A percentile compares a stretch with the other conserved stretches of the same genome.
Evolutionary conservation across 768 basidiomycete species (phyloP).

Genomic region (Rhizopogon salebrosus): DNA sequence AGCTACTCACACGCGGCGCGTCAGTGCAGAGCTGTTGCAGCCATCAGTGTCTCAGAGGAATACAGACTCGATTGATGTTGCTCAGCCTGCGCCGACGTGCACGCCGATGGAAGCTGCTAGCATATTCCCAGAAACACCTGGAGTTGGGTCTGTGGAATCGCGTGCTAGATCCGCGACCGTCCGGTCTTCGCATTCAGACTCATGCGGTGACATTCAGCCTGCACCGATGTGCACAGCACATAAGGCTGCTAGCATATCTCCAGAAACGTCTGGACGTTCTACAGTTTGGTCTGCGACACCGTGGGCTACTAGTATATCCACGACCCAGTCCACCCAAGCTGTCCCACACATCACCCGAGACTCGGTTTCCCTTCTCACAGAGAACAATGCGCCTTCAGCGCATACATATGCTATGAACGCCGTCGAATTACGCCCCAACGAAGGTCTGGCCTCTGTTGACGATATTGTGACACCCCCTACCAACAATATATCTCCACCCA

Average conservation of each 20-base stretch:
- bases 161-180: constrained; percentile 14
- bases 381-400: background rate
- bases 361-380: background rate
- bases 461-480: background rate
- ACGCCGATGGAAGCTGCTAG: constrained; percentile 6
- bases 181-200: too few relatives aligned
- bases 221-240: too few relatives aligned
- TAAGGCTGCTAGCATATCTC: too few relatives aligned
- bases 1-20: constrained; percentile 10
- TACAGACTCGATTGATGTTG: background rate
- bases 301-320: too few relatives aligned
- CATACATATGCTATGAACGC: background rate
- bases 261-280: too few relatives aligned
- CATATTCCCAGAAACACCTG: constrained; percentile 14
- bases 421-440: background rate
- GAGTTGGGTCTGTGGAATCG: constrained; percentile 10
- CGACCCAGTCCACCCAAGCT: constrained; percentile 3
- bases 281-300: too few relatives aligned
- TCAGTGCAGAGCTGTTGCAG: constrained; percentile 21
- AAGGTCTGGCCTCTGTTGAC: background rate
- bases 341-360: constrained; percentile 4
- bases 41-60: constrained; percentile 8
- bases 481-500: background rate
- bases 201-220: too few relatives aligned
- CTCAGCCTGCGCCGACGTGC: background rate